Base-by-base conservation (phyloP, 176 grass and related monocot genomes). In the Oryza meyeriana region DNA sequence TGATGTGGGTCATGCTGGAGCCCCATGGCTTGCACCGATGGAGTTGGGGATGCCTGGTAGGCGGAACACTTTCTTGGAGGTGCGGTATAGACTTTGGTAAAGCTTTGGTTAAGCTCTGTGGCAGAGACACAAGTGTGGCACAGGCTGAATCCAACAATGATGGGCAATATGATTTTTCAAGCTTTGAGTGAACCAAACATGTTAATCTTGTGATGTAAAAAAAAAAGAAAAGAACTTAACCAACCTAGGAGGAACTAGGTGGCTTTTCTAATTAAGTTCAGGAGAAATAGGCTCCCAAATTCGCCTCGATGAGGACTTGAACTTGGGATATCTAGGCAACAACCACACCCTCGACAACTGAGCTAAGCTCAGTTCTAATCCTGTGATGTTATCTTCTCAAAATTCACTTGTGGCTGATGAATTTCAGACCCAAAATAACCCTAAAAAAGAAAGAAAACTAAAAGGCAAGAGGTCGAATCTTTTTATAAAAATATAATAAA, bases 171-270 rank as follows among this genome's bases (percentile, higher is more conserved):
- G 48, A 52, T 52, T 52, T 65, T 42, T 59, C 35, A 36, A 17
- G 38, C 48, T 77, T 52, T 62, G 5, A 77, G 65, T 20, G 44
- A 78, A 64, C 34, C 65, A 52, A 39, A 71, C 12, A 70, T 62
- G 36, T 52, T 78, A 31, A 59, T 57, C 39, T 36, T 44, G 47
- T 64, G 40, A 59, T 26, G 63, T 68, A n/a, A n/a, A n/a, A n/a
- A n/a, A n/a, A n/a, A n/a, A n/a, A n/a, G n/a, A n/a, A n/a, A n/a
- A n/a, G n/a, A n/a, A n/a, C n/a, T n/a, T n/a, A n/a, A n/a, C n/a
- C n/a, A n/a, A n/a, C n/a, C n/a, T n/a, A n/a, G n/a, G n/a, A n/a
- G n/a, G n/a, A n/a, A n/a, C n/a, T n/a, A n/a, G n/a, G n/a, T n/a
- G n/a, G n/a, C n/a, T n/a, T n/a, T n/a, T n/a, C n/a, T n/a, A n/a